Evolutionary conservation across 176 grass and related monocot species (phyloP).

Genomic region (Bolboschoenus planiculmis): DNA sequence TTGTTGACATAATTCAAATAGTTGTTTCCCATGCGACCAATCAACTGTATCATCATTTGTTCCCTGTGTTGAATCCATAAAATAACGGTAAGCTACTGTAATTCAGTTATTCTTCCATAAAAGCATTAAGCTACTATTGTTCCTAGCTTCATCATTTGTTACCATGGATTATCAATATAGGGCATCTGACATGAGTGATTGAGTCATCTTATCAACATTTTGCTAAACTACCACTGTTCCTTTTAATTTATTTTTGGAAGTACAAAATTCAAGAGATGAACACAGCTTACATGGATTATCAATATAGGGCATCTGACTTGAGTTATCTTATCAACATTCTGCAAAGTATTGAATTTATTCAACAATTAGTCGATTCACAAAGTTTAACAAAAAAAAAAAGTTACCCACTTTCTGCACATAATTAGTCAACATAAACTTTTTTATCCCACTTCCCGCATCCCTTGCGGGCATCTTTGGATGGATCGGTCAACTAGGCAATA

Average conservation of each 20-base stretch:
- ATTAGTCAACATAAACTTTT: neutral
- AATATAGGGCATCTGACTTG: slow-evolving; percentile 65
- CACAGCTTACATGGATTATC: slow-evolving; percentile 82
- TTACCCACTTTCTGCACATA: slow-evolving; percentile 18
- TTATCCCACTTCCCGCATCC: neutral
- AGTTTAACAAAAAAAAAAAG: slow-evolving; percentile 4
- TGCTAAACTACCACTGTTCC: slow-evolving; percentile 19
- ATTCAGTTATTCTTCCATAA: neutral
- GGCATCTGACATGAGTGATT: slow-evolving; percentile 45
- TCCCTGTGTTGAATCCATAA: slow-evolving; percentile 39
- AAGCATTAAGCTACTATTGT: neutral
- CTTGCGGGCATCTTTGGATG: neutral
- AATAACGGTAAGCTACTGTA: slow-evolving; percentile 12
- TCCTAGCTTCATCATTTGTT: neutral
- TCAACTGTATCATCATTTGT: slow-evolving; percentile 67
- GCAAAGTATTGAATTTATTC: slow-evolving; percentile 9
- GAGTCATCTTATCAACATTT: slow-evolving; percentile 82
- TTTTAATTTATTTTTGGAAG: neutral
- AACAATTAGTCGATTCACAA: neutral
- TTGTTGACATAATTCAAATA: slow-evolving; percentile 75
- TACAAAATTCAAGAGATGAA: slow-evolving; percentile 6
- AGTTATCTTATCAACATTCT: slow-evolving; percentile 90
- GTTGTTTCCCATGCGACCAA: slow-evolving; percentile 70
- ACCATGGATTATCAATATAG: slow-evolving; percentile 75
- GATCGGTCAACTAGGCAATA: neutral